phyloP scores from a whole-genome alignment of 2,329 filamentous ascomycete genomes.

The Phialophora macrospora region DNA sequence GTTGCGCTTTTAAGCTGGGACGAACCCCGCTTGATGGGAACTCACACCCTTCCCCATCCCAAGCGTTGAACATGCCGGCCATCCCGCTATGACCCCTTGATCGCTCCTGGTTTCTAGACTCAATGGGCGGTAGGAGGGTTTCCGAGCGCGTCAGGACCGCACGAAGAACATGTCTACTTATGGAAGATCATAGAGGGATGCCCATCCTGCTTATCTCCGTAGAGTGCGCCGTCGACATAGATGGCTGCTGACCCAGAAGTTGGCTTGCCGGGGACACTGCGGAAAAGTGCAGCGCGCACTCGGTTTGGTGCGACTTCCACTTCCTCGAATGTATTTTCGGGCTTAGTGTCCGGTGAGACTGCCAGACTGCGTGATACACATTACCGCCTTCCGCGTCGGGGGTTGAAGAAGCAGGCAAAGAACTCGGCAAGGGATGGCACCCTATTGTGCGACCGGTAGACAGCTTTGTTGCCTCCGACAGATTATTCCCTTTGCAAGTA shows the following conservation, averaged over 20 bases:
- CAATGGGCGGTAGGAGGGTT: background rate
- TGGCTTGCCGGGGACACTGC: background rate
- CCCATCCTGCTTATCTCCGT: background rate
- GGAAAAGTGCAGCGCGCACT: background rate
- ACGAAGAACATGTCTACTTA: background rate
- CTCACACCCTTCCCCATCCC: background rate
- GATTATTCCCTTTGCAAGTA: background rate
- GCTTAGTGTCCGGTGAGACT: background rate
- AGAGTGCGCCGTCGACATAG: background rate
- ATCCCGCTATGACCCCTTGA: background rate
- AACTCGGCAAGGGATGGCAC: background rate
- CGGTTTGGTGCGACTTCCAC: background rate
- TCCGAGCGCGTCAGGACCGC: background rate
- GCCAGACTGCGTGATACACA: background rate
- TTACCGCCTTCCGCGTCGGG: background rate
- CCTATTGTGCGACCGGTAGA: background rate
- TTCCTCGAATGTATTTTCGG: constrained; percentile 8
- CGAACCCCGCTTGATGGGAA: background rate
- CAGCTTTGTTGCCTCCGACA: background rate
- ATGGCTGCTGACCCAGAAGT: background rate
- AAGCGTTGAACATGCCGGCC: background rate
- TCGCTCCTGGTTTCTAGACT: background rate
- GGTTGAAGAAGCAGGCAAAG: constrained; percentile 4
- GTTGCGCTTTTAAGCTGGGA: background rate
- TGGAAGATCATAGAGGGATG: background rate